Base-by-base conservation (phyloP, 2,329 filamentous ascomycete species). In the Fusarium sp. region DNA sequence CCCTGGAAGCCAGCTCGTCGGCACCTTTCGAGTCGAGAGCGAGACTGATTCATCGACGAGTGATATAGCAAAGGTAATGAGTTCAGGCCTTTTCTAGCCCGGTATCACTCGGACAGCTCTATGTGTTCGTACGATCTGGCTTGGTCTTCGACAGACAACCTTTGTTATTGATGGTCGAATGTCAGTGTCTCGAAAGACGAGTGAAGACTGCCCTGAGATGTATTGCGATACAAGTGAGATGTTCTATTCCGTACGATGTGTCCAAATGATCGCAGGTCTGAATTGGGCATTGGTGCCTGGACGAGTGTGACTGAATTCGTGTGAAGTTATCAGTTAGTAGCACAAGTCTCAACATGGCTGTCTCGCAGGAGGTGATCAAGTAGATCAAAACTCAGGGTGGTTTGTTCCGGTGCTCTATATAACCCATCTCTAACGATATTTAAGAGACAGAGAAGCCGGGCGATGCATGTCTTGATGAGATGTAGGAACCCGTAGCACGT, bases 281-380 rank as follows among this genome's bases (percentile, higher is more conserved):
- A 16, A 37, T n/a, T 37, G n/a, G 34, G 20, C 7, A 41, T 40
- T 27, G 37, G 32, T 16, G 49, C 13, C 32, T 42, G 23, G 11
- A 41, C 12, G 23, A 51, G 32, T 41, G 23, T 25, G 18, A 51
- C 32, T 51, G 32, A 21, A 25, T 7, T 25, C n/a, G 16, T 41
- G 18, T 27, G 14, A 18, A 40, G 32, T 16, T 18, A 51, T 27
- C 18, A 5, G 32, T 8, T 23, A 51, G 32, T 41, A 18, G 18
- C 16, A 41, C 32, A 41, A 25, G 32, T 34, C 25, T 27, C 23
- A 28, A 20, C 49, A 40, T 25, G 80, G 71, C 2, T 42, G 23
- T 13, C 37, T 41, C n/a, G 21, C 37, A 49, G 37, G 34, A 23
- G 20, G 13, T 16, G 20, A 48, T 21, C n/a, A 28, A 48, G 18